Evolutionary conservation across 495 filamentous ascomycete species (phyloP), one percentile per base, ranked within the genome.

Genomic region (Elaphomyces granulatus): DNA sequence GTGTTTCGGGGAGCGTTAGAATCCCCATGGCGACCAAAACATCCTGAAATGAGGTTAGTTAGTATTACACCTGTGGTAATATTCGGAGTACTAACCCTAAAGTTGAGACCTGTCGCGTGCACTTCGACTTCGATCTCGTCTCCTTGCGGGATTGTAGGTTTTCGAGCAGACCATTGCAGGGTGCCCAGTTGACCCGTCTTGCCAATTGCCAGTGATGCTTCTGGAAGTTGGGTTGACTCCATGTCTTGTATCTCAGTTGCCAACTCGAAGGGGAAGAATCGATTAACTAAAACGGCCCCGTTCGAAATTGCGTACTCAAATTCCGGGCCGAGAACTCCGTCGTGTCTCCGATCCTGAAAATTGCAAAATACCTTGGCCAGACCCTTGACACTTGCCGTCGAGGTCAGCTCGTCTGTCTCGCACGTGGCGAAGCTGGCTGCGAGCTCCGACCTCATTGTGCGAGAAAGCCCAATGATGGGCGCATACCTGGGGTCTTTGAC

Each of bases 31-130:
- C 53, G 20, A 61, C 52, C 18, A 61, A 43, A 14, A 61, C 45
- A 41, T 66, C 62, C 54, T 74, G 47, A 8, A 14, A 1, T 9
- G n/a, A n/a, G n/a, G n/a, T n/a, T n/a, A n/a, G n/a, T n/a, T n/a
- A n/a, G n/a, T n/a, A n/a, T n/a, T n/a, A n/a, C n/a, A n/a, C n/a
- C n/a, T n/a, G n/a, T n/a, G n/a, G n/a, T n/a, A n/a, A n/a, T n/a
- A n/a, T n/a, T n/a, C n/a, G 28, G 3, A 4, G 4, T 1, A 2
- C 4, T 3, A 20, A 64, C 63, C 34, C 52, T 56, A 39, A 66
- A 65, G 26, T 67, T 67, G 0, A 69, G 23, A 0, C 62, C 66
- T 3, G 60, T 50, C 32, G 57, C 56, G n/a, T 60, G 41, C 4
- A 64, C 47, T 31, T 64, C 50, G n/a, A 64, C 32, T 38, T 61